Conservation (phyloP, 352 stramenopile genomes). For the Pythium brachiatum region DNA sequence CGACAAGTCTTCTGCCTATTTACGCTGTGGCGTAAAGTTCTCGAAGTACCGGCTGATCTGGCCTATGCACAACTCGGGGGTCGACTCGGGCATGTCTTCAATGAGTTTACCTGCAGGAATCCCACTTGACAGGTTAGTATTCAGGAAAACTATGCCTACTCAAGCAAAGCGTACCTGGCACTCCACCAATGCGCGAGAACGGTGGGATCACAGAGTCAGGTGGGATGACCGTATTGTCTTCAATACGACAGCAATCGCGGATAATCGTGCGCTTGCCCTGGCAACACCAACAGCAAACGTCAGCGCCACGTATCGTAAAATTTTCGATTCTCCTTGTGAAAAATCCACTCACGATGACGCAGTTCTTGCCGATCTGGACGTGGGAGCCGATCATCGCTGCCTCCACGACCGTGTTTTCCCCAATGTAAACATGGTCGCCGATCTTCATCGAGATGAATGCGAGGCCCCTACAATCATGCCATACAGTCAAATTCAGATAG, state of each 20-base stretch:
- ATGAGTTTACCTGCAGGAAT: conserved; percentile 49
- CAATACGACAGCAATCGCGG: conserved; percentile 81
- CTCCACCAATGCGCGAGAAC: conserved; percentile 69
- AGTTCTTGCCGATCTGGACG: conserved; percentile 84
- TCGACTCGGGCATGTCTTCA: conserved; percentile 81
- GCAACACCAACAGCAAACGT: background rate
- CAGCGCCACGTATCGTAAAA: too few relatives aligned
- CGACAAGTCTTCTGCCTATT: conserved; percentile 17
- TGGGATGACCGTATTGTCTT: conserved; percentile 79
- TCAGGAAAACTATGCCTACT: too few relatives aligned
- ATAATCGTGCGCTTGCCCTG: conserved; percentile 83
- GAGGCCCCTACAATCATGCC: conserved; percentile 36
- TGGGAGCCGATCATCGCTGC: conserved; percentile 81
- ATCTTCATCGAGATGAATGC: conserved; percentile 85
- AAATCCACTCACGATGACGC: conserved; percentile 61
- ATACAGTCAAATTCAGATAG: background rate
- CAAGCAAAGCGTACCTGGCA: conserved; percentile 51
- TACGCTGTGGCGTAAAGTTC: conserved; percentile 62
- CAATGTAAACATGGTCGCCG: conserved; percentile 80
- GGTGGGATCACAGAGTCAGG: conserved; percentile 72
- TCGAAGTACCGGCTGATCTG: conserved; percentile 86
- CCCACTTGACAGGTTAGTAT: too few relatives aligned
- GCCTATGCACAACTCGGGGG: conserved; percentile 59
- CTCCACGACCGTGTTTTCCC: conserved; percentile 71
- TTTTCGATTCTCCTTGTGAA: too few relatives aligned